A percentile compares a stretch with the other conserved stretches of the same genome.
These are phyloP conservation scores for Podospora pseudopauciseta DNA, from an alignment of 495 filamentous ascomycete species.

Conservation along the genomic window DNA sequence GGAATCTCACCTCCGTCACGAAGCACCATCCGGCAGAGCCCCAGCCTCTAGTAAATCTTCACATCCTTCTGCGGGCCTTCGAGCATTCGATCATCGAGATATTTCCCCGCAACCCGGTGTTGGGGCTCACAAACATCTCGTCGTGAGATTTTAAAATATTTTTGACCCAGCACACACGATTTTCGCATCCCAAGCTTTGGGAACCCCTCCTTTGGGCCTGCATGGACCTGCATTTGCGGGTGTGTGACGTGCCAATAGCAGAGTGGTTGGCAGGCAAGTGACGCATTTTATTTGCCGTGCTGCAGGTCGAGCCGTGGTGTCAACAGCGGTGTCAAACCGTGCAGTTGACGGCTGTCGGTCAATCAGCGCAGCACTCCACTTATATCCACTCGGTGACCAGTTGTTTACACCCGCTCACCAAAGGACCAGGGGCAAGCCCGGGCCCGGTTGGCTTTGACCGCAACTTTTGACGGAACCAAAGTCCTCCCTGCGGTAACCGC, in stretches of 20 bases:
- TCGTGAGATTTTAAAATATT: background rate
- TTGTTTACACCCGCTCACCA: slow-evolving; percentile 18
- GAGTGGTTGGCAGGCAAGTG: slow-evolving; percentile 12
- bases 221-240: slow-evolving; percentile 18
- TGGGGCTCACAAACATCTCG: background rate
- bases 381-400: slow-evolving; percentile 17
- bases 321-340: background rate
- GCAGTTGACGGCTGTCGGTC: slow-evolving; percentile 3
- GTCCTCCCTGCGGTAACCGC: slow-evolving; percentile 9
- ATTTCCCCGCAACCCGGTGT: slow-evolving; percentile 2
- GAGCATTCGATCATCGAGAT: background rate
- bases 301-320: slow-evolving; percentile 8
- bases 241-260: slow-evolving; percentile 18
- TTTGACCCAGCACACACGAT: background rate
- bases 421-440: background rate
- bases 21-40: background rate
- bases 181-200: background rate
- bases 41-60: background rate
- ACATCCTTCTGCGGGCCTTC: background rate
- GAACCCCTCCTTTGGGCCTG: slow-evolving; percentile 12
- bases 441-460: slow-evolving; percentile 16
- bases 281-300: slow-evolving; percentile 15
- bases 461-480: slow-evolving; percentile 17
- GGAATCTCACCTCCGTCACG: background rate
- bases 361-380: background rate